phyloP scores from a whole-genome alignment of 2,329 filamentous ascomycete genomes.

The Botrytis fabae region DNA sequence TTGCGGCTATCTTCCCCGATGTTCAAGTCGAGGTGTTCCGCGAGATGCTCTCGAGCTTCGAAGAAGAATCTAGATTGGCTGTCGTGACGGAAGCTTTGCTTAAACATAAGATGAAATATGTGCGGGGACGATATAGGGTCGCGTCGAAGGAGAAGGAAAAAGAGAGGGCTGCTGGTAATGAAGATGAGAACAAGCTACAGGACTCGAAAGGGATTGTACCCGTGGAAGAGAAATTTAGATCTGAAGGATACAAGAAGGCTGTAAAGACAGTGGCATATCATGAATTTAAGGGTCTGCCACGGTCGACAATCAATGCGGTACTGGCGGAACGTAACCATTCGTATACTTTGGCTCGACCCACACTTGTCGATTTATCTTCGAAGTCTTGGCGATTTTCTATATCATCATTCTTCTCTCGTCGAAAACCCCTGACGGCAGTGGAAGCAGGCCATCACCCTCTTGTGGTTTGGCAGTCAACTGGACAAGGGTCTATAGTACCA shows the following conservation, averaged over 20 bases:
- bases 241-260: slow-evolving; percentile 65
- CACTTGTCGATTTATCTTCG: slow-evolving; percentile 65
- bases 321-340: slow-evolving; percentile 79
- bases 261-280: slow-evolving; percentile 67
- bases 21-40: slow-evolving; percentile 81
- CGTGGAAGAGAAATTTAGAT: slow-evolving; percentile 66
- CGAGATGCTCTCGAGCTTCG: slow-evolving; percentile 74
- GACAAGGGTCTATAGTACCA: slow-evolving; percentile 57
- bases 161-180: slow-evolving; percentile 36
- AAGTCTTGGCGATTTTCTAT: slow-evolving; percentile 79
- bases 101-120: slow-evolving; percentile 68
- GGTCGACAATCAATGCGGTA: slow-evolving; percentile 74
- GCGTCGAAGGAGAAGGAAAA: slow-evolving; percentile 39
- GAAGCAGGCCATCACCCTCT: slow-evolving; percentile 62
- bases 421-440: slow-evolving; percentile 55
- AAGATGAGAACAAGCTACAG: slow-evolving; percentile 26
- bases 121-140: slow-evolving; percentile 65
- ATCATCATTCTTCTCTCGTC: slow-evolving; percentile 67
- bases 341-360: slow-evolving; percentile 70
- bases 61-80: slow-evolving; percentile 73
- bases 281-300: slow-evolving; percentile 74
- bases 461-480: slow-evolving; percentile 60
- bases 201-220: slow-evolving; percentile 45
- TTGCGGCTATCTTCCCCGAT: slow-evolving; percentile 75
- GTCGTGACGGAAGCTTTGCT: slow-evolving; percentile 76